Base-by-base conservation (phyloP, 257 asterid species). In the Solanum chiquidenum region DNA sequence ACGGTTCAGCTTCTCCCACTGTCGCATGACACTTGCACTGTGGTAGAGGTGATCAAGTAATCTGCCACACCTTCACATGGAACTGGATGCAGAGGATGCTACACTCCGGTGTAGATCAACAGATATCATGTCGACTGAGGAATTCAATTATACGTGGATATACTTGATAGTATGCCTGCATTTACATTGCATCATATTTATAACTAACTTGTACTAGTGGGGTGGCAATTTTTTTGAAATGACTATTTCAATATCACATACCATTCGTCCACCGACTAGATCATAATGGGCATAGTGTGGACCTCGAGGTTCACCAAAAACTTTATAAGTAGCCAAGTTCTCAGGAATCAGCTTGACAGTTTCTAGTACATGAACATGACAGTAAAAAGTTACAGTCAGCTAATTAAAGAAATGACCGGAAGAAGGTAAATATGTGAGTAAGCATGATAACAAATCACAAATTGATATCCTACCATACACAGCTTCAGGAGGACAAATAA, bases 211-310 rank as follows among this genome's bases (percentile, higher is more conserved):
- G 52, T 27, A 46, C 9, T 29, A 80, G 68, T 16, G 4, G 66
- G 21, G 64, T 49, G 20, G 31, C n/a, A 4, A 8, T 5, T 12
- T 3, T 31, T 27, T 82, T 82, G 29, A 49, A 49, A 49, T 40
- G 60, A 44, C 40, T 29, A 5, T 8, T 49, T 82, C 64, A 18
- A 18, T 82, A 82, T 49, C 86, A 89, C 94, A 33, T 92, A 97
- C 99, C 99, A 93, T 38, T 71, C 97, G 93, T 74, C 99, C 96
- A 35, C 99, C 99, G 44, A 97, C 99, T 89, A 97, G 89, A 89
- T 97, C 99, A 88, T 97, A 97, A 91, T 97, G 99, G 88, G 97
- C 99, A 91, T 96, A 97, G 91, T 96, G 99, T 27, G 98, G 98
- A 86, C 99, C 99, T 49, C 89, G 84, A 58, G 91, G 91, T 89